phyloP scores from a whole-genome alignment of 306 rosid species.

The Betula pendula region DNA sequence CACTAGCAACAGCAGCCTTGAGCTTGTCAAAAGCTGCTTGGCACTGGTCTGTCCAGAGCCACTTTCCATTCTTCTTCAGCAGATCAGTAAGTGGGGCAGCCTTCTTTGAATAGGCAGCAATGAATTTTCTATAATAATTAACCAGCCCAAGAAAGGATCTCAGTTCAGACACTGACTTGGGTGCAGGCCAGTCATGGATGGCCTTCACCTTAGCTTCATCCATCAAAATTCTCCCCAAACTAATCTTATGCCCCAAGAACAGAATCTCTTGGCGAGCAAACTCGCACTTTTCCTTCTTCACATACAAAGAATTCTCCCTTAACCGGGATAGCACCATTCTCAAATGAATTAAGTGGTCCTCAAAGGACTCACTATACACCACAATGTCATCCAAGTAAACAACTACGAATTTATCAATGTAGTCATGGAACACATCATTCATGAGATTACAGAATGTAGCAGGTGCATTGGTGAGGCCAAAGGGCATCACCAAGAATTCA shows the following conservation, averaged over 20 bases:
- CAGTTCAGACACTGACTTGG: neutral
- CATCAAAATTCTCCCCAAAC: neutral
- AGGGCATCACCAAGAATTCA: no score
- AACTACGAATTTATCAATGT: no score
- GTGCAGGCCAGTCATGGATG: neutral
- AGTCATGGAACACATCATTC: no score
- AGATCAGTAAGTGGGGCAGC: neutral
- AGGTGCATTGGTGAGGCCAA: no score
- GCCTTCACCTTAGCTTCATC: conserved; percentile 2
- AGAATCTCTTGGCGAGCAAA: neutral
- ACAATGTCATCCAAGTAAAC: no score
- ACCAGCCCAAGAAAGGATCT: neutral
- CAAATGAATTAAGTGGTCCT: no score
- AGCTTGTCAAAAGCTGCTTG: neutral
- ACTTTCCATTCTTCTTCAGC: neutral
- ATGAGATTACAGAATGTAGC: no score
- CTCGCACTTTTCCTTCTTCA: no score
- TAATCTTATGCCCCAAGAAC: conserved; percentile 7
- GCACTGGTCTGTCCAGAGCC: neutral
- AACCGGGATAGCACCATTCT: no score
- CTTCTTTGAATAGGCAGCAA: neutral
- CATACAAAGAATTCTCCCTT: no score
- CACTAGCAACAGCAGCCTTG: neutral
- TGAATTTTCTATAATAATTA: neutral
- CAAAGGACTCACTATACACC: no score